These are phyloP conservation scores for thale cress (Arabidopsis thaliana) DNA, from an alignment of 345 rosid species.

Conservation along the genomic window DNA sequence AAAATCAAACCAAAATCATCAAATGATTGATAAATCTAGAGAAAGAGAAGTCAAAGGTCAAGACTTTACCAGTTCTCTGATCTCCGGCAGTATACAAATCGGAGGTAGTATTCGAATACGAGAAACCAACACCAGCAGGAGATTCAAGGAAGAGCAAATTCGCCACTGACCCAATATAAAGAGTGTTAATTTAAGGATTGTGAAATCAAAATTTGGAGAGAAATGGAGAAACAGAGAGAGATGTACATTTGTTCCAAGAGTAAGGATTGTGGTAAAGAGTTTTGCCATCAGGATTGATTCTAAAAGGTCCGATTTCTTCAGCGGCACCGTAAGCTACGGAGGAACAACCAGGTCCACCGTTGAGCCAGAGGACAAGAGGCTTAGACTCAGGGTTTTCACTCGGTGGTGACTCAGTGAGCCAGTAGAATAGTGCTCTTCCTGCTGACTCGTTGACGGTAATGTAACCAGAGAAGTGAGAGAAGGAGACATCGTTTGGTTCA, in stretches of 20 bases:
- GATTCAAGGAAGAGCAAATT: slow-evolving; percentile 92
- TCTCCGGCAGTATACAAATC: slow-evolving; percentile 89
- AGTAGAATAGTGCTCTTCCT: slow-evolving; percentile 90
- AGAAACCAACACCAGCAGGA: slow-evolving; percentile 98
- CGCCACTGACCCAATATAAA: slow-evolving; percentile 66
- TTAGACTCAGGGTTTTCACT: slow-evolving; percentile 50
- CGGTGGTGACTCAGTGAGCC: slow-evolving; percentile 80
- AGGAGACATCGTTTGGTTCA: slow-evolving; percentile 66
- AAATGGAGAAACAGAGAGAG: not conserved
- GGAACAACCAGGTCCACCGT: slow-evolving; percentile 95
- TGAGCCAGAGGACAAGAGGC: slow-evolving; percentile 88
- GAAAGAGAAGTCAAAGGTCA: not conserved
- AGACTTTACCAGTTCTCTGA: slow-evolving; percentile 70
- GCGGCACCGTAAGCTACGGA: slow-evolving; percentile 85
- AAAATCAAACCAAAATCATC: slow-evolving; percentile 16
- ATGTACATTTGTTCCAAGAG: slow-evolving; percentile 78
- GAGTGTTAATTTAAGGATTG: not conserved
- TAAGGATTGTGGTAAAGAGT: slow-evolving; percentile 77
- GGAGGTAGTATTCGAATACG: slow-evolving; percentile 79
- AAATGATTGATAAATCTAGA: not conserved
- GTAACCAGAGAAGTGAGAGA: slow-evolving; percentile 87
- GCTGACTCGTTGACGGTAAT: slow-evolving; percentile 79
- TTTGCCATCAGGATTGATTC: slow-evolving; percentile 72
- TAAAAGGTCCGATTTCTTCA: slow-evolving; percentile 91
- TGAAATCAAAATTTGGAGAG: not conserved